Evolutionary conservation across 176 grass and related monocot genomes (phyloP).

Genomic region (Phragmites australis): DNA sequence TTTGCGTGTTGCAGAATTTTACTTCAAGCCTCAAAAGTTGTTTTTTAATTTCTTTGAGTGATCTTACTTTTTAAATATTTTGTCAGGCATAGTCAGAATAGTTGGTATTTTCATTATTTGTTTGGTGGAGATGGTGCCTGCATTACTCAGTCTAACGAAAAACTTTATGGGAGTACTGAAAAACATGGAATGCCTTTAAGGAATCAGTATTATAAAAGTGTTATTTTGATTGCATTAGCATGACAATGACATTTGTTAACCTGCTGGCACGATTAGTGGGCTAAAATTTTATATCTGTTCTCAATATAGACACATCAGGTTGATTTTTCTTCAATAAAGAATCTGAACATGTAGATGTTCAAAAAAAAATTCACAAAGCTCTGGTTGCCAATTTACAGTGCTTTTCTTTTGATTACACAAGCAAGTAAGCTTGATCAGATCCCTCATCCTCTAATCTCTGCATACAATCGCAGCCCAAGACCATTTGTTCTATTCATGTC

Average conservation of each 20-base stretch:
- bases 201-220: background rate
- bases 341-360: background rate
- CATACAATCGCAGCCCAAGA: conserved; percentile 12
- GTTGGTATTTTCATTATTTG: conserved; percentile 8
- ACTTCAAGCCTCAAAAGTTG: background rate
- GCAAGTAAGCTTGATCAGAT: conserved; percentile 23
- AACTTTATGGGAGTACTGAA: conserved; percentile 12
- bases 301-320: background rate
- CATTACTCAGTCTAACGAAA: background rate
- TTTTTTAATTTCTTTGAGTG: background rate
- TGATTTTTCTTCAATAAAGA: conserved; percentile 19
- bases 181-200: background rate
- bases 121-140: conserved; percentile 7
- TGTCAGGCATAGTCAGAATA: conserved; percentile 14
- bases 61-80: conserved; percentile 20
- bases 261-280: background rate
- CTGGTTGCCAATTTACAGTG: conserved; percentile 10
- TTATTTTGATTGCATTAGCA: conserved; percentile 21
- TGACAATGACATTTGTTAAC: conserved; percentile 19
- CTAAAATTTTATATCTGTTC: conserved; percentile 30
- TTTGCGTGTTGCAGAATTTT: conserved; percentile 18
- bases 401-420: conserved; percentile 10
- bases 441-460: conserved; percentile 29
- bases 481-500: conserved; percentile 11
- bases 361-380: background rate